Evolutionary conservation across 2,329 filamentous ascomycete genomes (phyloP).

Genomic region (Penicillium sp.): DNA sequence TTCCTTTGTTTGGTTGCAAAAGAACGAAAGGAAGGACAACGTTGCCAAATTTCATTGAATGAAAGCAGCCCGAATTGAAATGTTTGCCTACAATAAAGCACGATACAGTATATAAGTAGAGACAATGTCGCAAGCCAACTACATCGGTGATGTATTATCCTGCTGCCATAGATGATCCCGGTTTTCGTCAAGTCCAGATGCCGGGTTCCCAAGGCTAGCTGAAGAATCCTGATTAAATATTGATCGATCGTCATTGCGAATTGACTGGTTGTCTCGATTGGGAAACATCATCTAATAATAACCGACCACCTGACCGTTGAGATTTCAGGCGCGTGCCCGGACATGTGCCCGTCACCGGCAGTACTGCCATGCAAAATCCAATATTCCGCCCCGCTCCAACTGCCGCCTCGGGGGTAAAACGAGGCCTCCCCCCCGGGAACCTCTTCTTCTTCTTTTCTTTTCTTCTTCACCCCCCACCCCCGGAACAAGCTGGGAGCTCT

Average conservation of each 20-base stretch:
- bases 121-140: neutral
- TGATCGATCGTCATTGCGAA: neutral
- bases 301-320: too few relatives aligned
- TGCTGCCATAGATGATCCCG: neutral
- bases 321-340: too few relatives aligned
- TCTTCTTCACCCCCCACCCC: too few relatives aligned
- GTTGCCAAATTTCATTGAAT: neutral
- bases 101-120: neutral
- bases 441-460: neutral
- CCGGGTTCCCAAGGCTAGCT: neutral
- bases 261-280: too few relatives aligned
- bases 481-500: too few relatives aligned
- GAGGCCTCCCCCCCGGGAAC: too few relatives aligned
- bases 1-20: neutral
- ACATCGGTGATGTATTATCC: neutral
- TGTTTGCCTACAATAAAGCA: neutral
- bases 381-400: too few relatives aligned
- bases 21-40: neutral
- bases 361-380: neutral
- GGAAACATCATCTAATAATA: too few relatives aligned
- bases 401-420: neutral
- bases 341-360: too few relatives aligned
- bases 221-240: neutral
- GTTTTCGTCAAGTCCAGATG: neutral
- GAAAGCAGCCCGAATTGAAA: neutral